Evolutionary conservation across 495 filamentous ascomycete species (phyloP).

Genomic region (Aspergillus ellipticus): DNA sequence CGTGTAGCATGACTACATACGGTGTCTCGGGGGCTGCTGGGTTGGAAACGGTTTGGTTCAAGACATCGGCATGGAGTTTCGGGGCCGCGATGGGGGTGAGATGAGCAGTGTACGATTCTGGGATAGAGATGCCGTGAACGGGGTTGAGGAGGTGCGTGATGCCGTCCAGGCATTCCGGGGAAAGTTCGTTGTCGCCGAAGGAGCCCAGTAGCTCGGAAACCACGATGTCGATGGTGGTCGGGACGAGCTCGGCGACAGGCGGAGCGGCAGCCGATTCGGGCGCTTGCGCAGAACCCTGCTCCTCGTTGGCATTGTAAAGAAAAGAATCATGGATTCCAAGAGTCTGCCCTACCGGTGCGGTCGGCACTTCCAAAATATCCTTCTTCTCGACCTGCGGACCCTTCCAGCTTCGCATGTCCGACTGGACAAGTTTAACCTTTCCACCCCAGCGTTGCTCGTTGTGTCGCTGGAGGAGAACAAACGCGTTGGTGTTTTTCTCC

Average conservation of each 20-base stretch:
- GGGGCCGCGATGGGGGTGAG: slow-evolving; percentile 88
- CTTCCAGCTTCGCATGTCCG: slow-evolving; percentile 96
- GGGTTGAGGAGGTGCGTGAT: slow-evolving; percentile 81
- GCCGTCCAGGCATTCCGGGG: slow-evolving; percentile 85
- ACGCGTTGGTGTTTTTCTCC: slow-evolving; percentile 98
- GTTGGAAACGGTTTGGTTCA: slow-evolving; percentile 55
- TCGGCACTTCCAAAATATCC: neutral
- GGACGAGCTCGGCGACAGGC: slow-evolving; percentile 10
- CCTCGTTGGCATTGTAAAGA: slow-evolving; percentile 24
- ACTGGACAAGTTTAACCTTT: slow-evolving; percentile 80
- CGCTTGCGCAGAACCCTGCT: slow-evolving; percentile 1
- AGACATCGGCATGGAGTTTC: slow-evolving; percentile 76
- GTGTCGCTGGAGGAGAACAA: slow-evolving; percentile 81
- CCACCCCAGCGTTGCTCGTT: slow-evolving; percentile 74
- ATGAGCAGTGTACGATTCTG: slow-evolving; percentile 85
- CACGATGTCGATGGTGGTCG: slow-evolving; percentile 81
- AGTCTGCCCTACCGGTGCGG: slow-evolving; percentile 28
- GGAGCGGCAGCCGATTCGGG: neutral
- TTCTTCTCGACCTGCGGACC: slow-evolving; percentile 47
- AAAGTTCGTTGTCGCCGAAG: slow-evolving; percentile 87
- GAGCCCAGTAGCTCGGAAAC: slow-evolving; percentile 92
- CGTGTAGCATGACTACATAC: slow-evolving; percentile 90
- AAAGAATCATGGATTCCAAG: slow-evolving; percentile 32
- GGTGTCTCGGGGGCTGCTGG: slow-evolving; percentile 72
- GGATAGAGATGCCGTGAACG: slow-evolving; percentile 85